phyloP scores from a whole-genome alignment of 352 stramenopile species.

The Bremia lactucae region DNA sequence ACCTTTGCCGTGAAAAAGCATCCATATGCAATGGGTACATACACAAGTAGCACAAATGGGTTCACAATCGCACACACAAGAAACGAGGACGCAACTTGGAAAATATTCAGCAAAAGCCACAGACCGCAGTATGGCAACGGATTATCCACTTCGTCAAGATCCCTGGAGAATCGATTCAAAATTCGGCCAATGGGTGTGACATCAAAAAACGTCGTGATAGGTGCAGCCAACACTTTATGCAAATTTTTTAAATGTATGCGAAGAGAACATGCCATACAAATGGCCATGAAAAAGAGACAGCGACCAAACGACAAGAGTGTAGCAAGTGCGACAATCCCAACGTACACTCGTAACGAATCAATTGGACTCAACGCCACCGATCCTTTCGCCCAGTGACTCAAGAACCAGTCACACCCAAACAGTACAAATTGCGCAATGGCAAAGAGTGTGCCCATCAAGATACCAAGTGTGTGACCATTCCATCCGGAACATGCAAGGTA shows the following conservation, averaged over 20 bases:
- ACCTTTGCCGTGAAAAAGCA: constrained; percentile 39
- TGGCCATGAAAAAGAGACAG: constrained; percentile 33
- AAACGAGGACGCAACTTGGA: constrained; percentile 26
- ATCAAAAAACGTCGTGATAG: constrained; percentile 58
- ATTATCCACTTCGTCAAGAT: constrained; percentile 53
- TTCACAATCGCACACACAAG: constrained; percentile 36
- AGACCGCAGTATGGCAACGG: constrained; percentile 41
- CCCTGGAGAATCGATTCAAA: constrained; percentile 52
- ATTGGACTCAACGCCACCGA: constrained; percentile 22
- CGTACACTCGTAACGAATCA: constrained; percentile 27
- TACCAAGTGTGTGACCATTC: constrained; percentile 25
- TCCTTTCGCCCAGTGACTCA: constrained; percentile 36
- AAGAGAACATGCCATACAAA: constrained; percentile 35
- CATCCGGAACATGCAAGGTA: constrained; percentile 37
- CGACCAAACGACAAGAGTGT: constrained; percentile 29
- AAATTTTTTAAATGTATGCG: constrained; percentile 38
- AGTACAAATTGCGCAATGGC: constrained; percentile 28
- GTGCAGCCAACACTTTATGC: constrained; percentile 34
- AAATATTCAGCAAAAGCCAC: constrained; percentile 36
- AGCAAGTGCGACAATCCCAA: constrained; percentile 22
- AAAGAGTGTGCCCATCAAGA: constrained; percentile 25
- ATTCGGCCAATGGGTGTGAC: constrained; percentile 52
- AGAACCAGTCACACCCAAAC: constrained; percentile 45
- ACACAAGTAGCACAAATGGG: constrained; percentile 42
- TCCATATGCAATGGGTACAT: constrained; percentile 27